Percentiles rank a stretch among this genome's conserved stretches.
Evolutionary conservation across 768 basidiomycete species (phyloP).

Genomic region (Lactarius hatsudake): DNA sequence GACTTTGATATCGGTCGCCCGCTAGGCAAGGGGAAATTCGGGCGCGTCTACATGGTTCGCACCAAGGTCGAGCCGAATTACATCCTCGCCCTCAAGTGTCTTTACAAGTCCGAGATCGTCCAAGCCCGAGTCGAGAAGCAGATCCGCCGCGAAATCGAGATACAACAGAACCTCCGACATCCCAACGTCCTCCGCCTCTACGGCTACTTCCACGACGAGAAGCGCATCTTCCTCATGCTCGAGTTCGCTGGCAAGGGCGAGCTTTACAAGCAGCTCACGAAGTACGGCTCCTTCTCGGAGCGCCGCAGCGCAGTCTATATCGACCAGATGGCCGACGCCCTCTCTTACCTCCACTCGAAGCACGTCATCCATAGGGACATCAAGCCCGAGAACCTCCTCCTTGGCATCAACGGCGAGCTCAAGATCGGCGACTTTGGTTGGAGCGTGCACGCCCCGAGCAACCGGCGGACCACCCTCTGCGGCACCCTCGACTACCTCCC

Average conservation of each 20-base stretch:
- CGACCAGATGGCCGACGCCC: constrained; percentile 96
- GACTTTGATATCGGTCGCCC: constrained; percentile 94
- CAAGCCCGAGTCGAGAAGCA: constrained; percentile 93
- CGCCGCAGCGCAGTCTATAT: constrained; percentile 86
- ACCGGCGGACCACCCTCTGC: constrained; percentile 86
- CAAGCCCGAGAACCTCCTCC: constrained; percentile 94
- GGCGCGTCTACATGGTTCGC: constrained; percentile 96
- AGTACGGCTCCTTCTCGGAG: constrained; percentile 84
- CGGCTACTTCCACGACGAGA: constrained; percentile 97
- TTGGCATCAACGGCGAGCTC: constrained; percentile 93
- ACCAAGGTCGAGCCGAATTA: constrained; percentile 86
- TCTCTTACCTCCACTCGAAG: constrained; percentile 88
- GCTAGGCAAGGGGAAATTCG: constrained; percentile 98
- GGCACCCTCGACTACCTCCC: constrained; percentile 97
- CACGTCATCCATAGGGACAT: constrained; percentile 99
- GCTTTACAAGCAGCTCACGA: constrained; percentile 91
- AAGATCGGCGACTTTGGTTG: constrained; percentile 99
- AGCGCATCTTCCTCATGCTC: constrained; percentile 96
- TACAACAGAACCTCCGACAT: constrained; percentile 93
- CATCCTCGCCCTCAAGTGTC: constrained; percentile 94
- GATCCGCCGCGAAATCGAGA: constrained; percentile 95
- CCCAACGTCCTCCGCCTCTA: constrained; percentile 93
- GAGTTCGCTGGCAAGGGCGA: constrained; percentile 98
- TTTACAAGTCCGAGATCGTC: constrained; percentile 96
- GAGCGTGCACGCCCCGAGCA: constrained; percentile 95